Evolutionary conservation across 345 rosid genomes (phyloP).

Genomic region (Hypericum perforatum): DNA sequence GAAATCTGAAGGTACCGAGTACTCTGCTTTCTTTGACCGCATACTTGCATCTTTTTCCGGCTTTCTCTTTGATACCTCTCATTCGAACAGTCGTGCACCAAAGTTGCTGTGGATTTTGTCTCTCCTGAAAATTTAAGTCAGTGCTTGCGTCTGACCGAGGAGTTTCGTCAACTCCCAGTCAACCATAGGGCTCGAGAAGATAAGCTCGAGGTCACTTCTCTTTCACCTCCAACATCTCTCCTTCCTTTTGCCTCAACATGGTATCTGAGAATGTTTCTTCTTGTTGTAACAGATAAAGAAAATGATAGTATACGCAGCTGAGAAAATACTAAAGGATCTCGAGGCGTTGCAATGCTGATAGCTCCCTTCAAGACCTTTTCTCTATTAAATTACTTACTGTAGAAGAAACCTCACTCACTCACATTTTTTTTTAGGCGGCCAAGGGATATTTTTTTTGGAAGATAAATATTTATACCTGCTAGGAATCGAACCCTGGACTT

Average conservation of each 20-base stretch:
- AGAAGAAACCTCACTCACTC: too few species aligned
- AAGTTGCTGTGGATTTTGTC: slow-evolving; percentile 86
- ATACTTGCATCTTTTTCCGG: slow-evolving; percentile 3
- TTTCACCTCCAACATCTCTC: not conserved
- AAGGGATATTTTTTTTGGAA: too few species aligned
- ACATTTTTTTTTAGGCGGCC: too few species aligned
- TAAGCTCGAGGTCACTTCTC: slow-evolving; percentile 63
- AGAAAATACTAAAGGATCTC: slow-evolving; percentile 32
- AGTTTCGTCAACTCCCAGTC: slow-evolving; percentile 76
- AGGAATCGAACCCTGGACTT: too few species aligned
- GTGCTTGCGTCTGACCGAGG: slow-evolving; percentile 71
- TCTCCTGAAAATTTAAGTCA: slow-evolving; percentile 72
- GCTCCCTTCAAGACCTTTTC: too few species aligned
- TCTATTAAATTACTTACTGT: too few species aligned
- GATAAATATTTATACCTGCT: too few species aligned
- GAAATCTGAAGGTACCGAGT: slow-evolving; percentile 66
- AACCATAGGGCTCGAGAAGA: slow-evolving; percentile 83
- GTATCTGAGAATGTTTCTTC: not conserved
- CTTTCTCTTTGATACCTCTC: not conserved
- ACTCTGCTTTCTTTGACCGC: not conserved
- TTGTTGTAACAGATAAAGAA: slow-evolving; percentile 52
- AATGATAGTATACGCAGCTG: slow-evolving; percentile 59
- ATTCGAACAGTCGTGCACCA: slow-evolving; percentile 65
- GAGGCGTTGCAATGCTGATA: slow-evolving; percentile 8
- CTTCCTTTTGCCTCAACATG: not conserved